Evolutionary conservation across 1,284 basidiomycete genomes (phyloP).

Genomic region (Tetrapyrgos nigripes): DNA sequence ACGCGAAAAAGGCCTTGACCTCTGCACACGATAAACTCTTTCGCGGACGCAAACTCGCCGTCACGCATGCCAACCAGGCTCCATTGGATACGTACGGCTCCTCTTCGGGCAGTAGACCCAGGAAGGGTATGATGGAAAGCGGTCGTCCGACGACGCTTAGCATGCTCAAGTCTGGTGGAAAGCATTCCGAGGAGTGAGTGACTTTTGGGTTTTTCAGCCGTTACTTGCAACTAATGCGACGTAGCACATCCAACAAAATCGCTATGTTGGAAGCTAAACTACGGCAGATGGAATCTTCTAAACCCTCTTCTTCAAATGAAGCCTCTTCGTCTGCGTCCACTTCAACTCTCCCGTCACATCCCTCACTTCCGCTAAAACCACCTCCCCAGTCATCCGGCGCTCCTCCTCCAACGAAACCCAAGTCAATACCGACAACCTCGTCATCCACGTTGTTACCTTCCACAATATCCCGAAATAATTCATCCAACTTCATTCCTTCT

Average conservation of each 20-base stretch:
- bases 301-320: slow-evolving; percentile 31
- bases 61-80: slow-evolving; percentile 90
- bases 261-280: slow-evolving; percentile 96
- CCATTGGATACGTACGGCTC: slow-evolving; percentile 51
- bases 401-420: background rate
- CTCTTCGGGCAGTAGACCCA: slow-evolving; percentile 34
- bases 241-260: slow-evolving; percentile 87
- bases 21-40: slow-evolving; percentile 83
- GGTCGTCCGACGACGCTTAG: slow-evolving; percentile 87
- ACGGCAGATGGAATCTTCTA: slow-evolving; percentile 68
- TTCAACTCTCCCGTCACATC: slow-evolving; percentile 41
- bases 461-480: background rate
- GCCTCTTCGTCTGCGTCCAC: slow-evolving; percentile 22
- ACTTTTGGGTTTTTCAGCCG: background rate
- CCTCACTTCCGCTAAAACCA: slow-evolving; percentile 61
- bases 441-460: background rate
- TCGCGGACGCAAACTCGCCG: slow-evolving; percentile 85
- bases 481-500: background rate
- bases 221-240: slow-evolving; percentile 9
- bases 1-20: slow-evolving; percentile 82
- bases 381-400: slow-evolving; percentile 20
- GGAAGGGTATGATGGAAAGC: slow-evolving; percentile 61
- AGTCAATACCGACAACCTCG: background rate
- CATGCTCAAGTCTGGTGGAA: slow-evolving; percentile 77
- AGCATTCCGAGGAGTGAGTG: slow-evolving; percentile 67